These are phyloP conservation scores for Drechslerella coelobrocha DNA, from an alignment of 2,329 filamentous ascomycete genomes.

Conservation along the genomic window DNA sequence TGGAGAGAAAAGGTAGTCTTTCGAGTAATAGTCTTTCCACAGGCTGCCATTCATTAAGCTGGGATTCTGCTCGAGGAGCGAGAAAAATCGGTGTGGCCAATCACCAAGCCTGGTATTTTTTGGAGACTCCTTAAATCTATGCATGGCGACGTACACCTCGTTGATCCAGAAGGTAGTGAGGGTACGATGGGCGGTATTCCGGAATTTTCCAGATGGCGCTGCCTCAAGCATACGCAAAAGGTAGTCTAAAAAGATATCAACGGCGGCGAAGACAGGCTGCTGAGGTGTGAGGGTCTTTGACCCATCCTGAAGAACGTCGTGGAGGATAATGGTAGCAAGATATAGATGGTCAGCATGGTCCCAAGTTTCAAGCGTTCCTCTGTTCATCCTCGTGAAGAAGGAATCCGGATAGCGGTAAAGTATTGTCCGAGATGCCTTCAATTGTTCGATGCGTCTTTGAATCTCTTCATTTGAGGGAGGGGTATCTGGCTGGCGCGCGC, in stretches of 20 bases:
- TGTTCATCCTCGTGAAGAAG: slow-evolving; percentile 56
- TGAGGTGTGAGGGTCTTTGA: slow-evolving; percentile 40
- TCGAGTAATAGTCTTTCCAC: slow-evolving; percentile 57
- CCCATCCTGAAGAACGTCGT: slow-evolving; percentile 53
- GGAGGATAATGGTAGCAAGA: slow-evolving; percentile 56
- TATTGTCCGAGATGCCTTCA: slow-evolving; percentile 15
- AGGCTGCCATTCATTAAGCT: slow-evolving; percentile 56
- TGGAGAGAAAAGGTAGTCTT: slow-evolving; percentile 56
- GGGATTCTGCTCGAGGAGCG: slow-evolving; percentile 54
- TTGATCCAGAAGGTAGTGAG: slow-evolving; percentile 58
- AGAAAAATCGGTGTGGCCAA: slow-evolving; percentile 51
- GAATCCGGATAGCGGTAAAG: slow-evolving; percentile 22
- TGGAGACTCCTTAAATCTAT: slow-evolving; percentile 52
- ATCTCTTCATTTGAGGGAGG: slow-evolving; percentile 24
- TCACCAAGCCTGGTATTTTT: neutral
- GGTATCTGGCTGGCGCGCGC: slow-evolving; percentile 5
- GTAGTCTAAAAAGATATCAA: slow-evolving; percentile 56
- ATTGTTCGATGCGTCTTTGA: slow-evolving; percentile 2
- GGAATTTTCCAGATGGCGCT: slow-evolving; percentile 56
- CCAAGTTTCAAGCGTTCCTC: slow-evolving; percentile 56
- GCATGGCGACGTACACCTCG: slow-evolving; percentile 56
- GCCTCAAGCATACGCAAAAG: slow-evolving; percentile 53
- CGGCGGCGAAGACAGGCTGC: slow-evolving; percentile 55
- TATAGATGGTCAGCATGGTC: slow-evolving; percentile 57
- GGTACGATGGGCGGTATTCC: slow-evolving; percentile 56